Conservation (phyloP, 495 filamentous ascomycete genomes). For the Apodospora peruviana region DNA sequence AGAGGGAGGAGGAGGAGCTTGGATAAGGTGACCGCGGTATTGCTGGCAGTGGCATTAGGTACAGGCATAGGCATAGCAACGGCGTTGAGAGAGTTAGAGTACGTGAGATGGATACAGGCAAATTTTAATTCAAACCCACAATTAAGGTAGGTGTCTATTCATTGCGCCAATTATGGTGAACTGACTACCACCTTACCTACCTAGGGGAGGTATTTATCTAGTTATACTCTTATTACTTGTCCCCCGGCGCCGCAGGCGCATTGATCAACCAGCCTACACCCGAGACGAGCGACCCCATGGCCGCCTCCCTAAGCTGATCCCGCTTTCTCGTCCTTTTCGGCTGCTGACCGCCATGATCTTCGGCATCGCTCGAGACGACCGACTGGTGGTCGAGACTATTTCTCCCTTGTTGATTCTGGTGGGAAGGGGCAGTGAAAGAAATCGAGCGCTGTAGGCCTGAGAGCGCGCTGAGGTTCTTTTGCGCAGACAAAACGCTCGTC, state of each 20-base stretch:
- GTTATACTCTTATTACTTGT: too few species aligned
- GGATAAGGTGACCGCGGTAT: too few species aligned
- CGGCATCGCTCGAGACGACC: constrained; percentile 9
- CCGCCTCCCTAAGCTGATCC: constrained; percentile 74
- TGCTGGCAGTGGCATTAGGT: too few species aligned
- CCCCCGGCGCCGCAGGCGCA: constrained; percentile 44
- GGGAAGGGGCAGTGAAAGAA: not conserved
- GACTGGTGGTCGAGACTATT: constrained; percentile 5
- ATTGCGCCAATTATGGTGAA: too few species aligned
- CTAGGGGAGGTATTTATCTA: too few species aligned
- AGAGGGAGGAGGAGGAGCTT: too few species aligned
- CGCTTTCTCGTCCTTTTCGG: constrained; percentile 62
- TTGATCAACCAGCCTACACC: constrained; percentile 85
- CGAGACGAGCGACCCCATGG: constrained; percentile 65
- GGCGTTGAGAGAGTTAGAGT: too few species aligned
- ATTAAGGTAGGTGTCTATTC: too few species aligned
- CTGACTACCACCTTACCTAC: too few species aligned
- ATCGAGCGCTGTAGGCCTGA: constrained; percentile 33
- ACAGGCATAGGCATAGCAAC: too few species aligned
- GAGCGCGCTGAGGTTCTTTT: constrained; percentile 43
- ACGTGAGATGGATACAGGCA: too few species aligned
- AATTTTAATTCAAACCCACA: too few species aligned
- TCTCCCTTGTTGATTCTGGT: constrained; percentile 7
- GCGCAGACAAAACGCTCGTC: constrained; percentile 68
- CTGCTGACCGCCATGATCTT: constrained; percentile 26